phyloP scores from a whole-genome alignment of 805 yeast species.

The Candida nemodendra region DNA sequence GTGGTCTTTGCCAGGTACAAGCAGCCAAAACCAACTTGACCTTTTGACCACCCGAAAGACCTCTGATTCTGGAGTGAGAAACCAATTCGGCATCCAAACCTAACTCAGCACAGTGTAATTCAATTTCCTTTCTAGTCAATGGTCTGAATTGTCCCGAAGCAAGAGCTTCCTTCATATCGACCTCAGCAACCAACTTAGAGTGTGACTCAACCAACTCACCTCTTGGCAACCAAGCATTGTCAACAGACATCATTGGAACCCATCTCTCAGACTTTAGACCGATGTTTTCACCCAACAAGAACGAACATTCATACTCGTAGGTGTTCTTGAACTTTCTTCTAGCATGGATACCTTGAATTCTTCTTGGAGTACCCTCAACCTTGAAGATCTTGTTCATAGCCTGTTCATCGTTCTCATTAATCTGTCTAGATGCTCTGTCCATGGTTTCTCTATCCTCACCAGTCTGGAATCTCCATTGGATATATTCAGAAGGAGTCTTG shows the following conservation, averaged over 20 bases:
- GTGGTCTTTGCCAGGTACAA: constrained; percentile 99
- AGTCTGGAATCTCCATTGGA: constrained; percentile 99
- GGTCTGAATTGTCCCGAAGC: constrained; percentile 99
- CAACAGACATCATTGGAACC: constrained; percentile 99
- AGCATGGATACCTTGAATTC: constrained; percentile 89
- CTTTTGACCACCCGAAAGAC: constrained; percentile 99
- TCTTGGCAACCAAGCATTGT: constrained; percentile 99
- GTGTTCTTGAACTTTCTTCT: constrained; percentile 99
- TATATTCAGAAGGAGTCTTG: constrained; percentile 99
- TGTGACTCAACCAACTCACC: constrained; percentile 96
- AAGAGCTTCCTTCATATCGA: constrained; percentile 99
- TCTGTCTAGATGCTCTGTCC: constrained; percentile 99
- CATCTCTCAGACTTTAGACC: constrained; percentile 99
- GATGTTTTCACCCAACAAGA: constrained; percentile 95
- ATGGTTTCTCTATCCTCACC: constrained; percentile 99
- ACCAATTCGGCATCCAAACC: constrained; percentile 99
- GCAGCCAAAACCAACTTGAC: constrained; percentile 99
- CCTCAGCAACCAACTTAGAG: constrained; percentile 99
- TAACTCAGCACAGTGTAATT: constrained; percentile 96
- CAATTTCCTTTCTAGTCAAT: constrained; percentile 99
- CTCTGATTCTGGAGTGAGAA: constrained; percentile 99
- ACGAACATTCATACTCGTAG: constrained; percentile 98
- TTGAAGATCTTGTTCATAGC: constrained; percentile 99
- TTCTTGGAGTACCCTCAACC: constrained; percentile 98
- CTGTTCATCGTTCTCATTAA: constrained; percentile 94